Evolutionary conservation across 179 eudicot species (phyloP), one percentile per base, ranked within the genome.

Genomic region (Silene coronaria): DNA sequence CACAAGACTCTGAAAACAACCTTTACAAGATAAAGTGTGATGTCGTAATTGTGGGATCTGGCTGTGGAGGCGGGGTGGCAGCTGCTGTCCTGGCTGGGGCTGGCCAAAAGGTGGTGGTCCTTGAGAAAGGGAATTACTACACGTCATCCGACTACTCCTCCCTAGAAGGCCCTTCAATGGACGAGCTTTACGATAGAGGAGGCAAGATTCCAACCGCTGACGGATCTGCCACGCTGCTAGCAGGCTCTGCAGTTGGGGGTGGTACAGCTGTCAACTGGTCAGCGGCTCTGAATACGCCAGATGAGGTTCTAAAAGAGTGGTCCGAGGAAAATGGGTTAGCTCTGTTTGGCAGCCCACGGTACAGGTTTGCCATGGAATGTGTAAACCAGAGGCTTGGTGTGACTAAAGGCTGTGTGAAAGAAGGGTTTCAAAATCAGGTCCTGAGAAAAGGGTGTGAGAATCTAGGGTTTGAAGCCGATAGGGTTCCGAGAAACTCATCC

Each of bases 241-340:
- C 91, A 1, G 92, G 92, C 30, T 84, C 90, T 30, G 88, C 94
- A 0, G 92, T 91, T 13, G 96, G 97, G 3, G 96, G 96, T 8
- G 97, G 95, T 45, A 81, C 95, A 0, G 89, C 97, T 17, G 83
- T 91, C 30, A 90, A 90, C 71, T 91, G 97, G 96, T 90, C 97
- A 0, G 96, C 93, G 0, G 80, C 87, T 12, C 76, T 91, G 8
- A 78, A 73, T 53, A 87, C 97, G 1, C 97, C 96, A 0, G 79
- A 82, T 8, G 26, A 27, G n/a, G 91, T 90, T 36, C 82, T 90
- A 3, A 71, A 79, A 11, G 93, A 91, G 69, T 91, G 97, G 97
- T 77, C 85, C 0, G 79, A 79, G 48, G 85, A 82, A 5, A 61
- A 71, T 3, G 82, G 83, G 55, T 67, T 92, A 45, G 38, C 82